Percentiles rank a stretch among this genome's conserved stretches.
These are phyloP conservation scores for Dendrostoma leiphaemia DNA, from an alignment of 2,329 filamentous ascomycete genomes.

Conservation along the genomic window DNA sequence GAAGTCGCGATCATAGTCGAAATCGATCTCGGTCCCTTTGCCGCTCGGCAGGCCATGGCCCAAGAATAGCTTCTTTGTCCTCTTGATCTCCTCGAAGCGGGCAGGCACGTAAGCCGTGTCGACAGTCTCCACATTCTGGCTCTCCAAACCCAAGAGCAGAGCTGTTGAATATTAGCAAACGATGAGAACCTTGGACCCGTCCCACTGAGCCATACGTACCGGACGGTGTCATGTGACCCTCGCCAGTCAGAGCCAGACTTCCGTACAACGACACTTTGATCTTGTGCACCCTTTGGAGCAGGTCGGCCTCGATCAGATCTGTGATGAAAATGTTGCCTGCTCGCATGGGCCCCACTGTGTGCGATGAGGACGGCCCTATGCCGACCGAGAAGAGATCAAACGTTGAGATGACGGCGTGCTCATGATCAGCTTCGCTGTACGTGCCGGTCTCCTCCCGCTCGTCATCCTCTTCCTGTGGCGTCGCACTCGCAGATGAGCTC, in stretches of 20 bases:
- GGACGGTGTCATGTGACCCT: slow-evolving; percentile 52
- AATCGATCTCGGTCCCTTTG: slow-evolving; percentile 44
- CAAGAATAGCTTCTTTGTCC: slow-evolving; percentile 40
- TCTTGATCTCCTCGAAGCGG: slow-evolving; percentile 46
- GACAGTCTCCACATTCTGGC: slow-evolving; percentile 47
- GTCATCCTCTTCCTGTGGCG: background rate
- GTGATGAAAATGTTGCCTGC: slow-evolving; percentile 50
- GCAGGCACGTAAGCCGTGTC: slow-evolving; percentile 46
- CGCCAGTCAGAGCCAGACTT: slow-evolving; percentile 48
- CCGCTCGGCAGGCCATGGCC: slow-evolving; percentile 38
- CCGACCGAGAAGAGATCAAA: slow-evolving; percentile 52
- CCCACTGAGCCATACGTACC: background rate
- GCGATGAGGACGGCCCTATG: slow-evolving; percentile 50
- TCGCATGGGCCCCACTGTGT: slow-evolving; percentile 51
- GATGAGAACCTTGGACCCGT: background rate
- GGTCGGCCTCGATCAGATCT: slow-evolving; percentile 43
- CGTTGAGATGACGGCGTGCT: slow-evolving; percentile 51
- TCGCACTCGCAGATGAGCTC: background rate
- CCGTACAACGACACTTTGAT: slow-evolving; percentile 49
- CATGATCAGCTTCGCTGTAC: slow-evolving; percentile 48
- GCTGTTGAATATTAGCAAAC: slow-evolving; percentile 25
- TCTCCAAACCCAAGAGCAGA: slow-evolving; percentile 47
- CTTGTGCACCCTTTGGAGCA: slow-evolving; percentile 43
- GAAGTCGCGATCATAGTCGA: slow-evolving; percentile 48
- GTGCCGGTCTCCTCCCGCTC: slow-evolving; percentile 30